Percentiles rank a stretch among this genome's conserved stretches.
These are phyloP conservation scores for Aspergillus fischeri DNA, from an alignment of 2,329 filamentous ascomycete species.

Conservation along the genomic window DNA sequence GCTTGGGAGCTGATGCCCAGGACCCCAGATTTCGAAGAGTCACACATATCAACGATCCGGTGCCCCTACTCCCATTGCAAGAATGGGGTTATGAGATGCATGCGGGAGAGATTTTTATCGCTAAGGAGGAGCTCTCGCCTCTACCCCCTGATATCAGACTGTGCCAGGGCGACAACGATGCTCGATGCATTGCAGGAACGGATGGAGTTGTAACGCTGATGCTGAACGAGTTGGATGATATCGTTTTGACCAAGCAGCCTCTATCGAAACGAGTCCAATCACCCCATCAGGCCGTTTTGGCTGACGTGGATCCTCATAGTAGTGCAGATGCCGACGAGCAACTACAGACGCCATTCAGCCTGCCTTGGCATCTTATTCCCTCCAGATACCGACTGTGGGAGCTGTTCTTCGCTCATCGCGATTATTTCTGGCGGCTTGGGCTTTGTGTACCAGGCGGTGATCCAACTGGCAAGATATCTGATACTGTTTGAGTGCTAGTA, in stretches of 20 bases:
- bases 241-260: neutral
- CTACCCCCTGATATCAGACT: constrained; percentile 62
- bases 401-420: constrained; percentile 85
- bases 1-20: constrained; percentile 9
- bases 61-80: constrained; percentile 76
- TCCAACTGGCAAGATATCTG: constrained; percentile 18
- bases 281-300: neutral
- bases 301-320: neutral
- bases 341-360: constrained; percentile 7
- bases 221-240: constrained; percentile 4
- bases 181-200: constrained; percentile 64
- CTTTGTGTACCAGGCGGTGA: constrained; percentile 76
- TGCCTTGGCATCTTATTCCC: constrained; percentile 29
- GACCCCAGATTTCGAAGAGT: constrained; percentile 63
- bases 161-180: constrained; percentile 70
- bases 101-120: constrained; percentile 82
- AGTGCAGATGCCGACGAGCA: neutral
- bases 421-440: constrained; percentile 94
- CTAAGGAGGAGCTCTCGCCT: constrained; percentile 66
- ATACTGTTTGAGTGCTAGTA: too few relatives aligned
- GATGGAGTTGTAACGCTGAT: constrained; percentile 26
- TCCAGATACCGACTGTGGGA: constrained; percentile 79
- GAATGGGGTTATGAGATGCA: constrained; percentile 89
- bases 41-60: constrained; percentile 81
- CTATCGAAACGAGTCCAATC: neutral